phyloP scores from a whole-genome alignment of 2,329 filamentous ascomycete genomes.

The Penicillium sp. region DNA sequence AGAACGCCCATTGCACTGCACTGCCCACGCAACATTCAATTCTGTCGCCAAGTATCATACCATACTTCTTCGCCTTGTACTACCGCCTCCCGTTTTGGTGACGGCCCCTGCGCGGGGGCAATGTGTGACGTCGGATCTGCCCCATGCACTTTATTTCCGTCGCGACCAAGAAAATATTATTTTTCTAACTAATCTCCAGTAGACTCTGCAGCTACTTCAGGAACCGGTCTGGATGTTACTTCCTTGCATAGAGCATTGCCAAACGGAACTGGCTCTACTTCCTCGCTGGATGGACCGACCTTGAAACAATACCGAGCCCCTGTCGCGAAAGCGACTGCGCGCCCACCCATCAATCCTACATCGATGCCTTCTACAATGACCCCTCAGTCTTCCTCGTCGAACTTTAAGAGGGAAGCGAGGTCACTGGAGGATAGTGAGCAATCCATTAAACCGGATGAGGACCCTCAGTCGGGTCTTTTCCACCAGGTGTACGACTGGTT shows the following conservation, averaged over 20 bases:
- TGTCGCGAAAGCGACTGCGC: constrained; percentile 29
- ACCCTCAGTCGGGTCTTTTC: constrained; percentile 51
- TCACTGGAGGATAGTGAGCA: constrained; percentile 28
- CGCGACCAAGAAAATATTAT: neutral
- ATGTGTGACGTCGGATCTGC: neutral
- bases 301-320: constrained; percentile 31
- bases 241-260: constrained; percentile 25
- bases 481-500: constrained; percentile 82
- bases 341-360: constrained; percentile 21
- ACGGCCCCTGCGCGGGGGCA: neutral
- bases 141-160: neutral
- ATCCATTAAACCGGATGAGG: constrained; percentile 28
- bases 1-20: constrained; percentile 8
- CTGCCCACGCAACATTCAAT: constrained; percentile 9
- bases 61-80: neutral
- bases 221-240: constrained; percentile 27
- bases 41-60: neutral
- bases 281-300: constrained; percentile 21
- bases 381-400: constrained; percentile 23
- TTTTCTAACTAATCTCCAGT: constrained; percentile 25
- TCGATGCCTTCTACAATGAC: constrained; percentile 27
- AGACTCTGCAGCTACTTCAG: constrained; percentile 28
- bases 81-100: neutral
- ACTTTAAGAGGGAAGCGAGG: constrained; percentile 23
- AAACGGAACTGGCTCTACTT: constrained; percentile 15